Base-by-base conservation (phyloP, 805 yeast species). In the Tanozyma kutaoensis region DNA sequence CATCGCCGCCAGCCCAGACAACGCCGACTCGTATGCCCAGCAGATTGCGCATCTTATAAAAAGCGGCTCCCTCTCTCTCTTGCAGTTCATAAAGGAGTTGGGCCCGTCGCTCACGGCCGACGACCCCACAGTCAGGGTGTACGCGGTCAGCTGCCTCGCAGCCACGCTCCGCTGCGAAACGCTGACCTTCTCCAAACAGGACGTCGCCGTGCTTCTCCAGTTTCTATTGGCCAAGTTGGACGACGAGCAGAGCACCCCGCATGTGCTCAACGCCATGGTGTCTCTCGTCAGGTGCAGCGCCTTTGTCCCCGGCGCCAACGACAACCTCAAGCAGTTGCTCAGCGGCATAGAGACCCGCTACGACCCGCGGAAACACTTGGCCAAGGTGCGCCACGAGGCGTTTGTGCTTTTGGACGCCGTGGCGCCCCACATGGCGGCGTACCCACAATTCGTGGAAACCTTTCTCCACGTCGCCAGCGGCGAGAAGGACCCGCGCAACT, bases 401-500 rank as follows among this genome's bases (percentile, higher is more conserved):
- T 80, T 82, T 40, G 44, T 49, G 22, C 45, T 77, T 8, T 40
- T 80, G 28, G 37, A 52, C 3, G 42, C 45, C 4, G 26, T 70
- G 7, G 30, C 39, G 4, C 44, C 36, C 16, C 54, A 55, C 30
- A 24, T 36, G 3, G 43, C 39, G 7, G 45, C 34, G 26, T 29
- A 48, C 15, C 19, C 32, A 11, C 32, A 50, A 3, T 71, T 64
- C 28, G 60, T 81, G 19, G 48, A 63, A 21, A 48, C 77, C 0
- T 86, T 78, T 36, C 44, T 81, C 20, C 71, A 72, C 31, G 44
- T 84, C 16, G 80, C 93, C 3, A 60, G 71, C 11, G 93, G 93
- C 21, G 99, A 91, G 44, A 93, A 91, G 41, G 98, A 91, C 50
- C 99, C 99, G 3, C 65, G 79, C 33, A 91, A 93, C 50, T 58